These are phyloP conservation scores for Talaromyces adpressus DNA, from an alignment of 495 filamentous ascomycete genomes.

Conservation along the genomic window DNA sequence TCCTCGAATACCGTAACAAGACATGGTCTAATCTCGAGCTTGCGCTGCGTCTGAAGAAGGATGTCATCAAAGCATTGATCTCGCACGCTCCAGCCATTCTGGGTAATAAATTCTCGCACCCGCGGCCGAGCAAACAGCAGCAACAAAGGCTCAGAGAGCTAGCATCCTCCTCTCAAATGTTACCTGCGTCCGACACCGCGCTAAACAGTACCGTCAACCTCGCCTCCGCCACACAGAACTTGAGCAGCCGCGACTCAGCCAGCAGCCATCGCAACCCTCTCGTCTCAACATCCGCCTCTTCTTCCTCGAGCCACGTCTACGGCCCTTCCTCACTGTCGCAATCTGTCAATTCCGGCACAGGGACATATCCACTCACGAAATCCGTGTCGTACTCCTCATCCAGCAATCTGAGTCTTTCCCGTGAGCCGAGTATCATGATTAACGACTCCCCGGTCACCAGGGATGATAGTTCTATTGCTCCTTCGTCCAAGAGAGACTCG, in stretches of 20 bases:
- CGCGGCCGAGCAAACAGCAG: constrained; percentile 70
- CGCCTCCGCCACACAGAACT: constrained; percentile 26
- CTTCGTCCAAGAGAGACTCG: constrained; percentile 26
- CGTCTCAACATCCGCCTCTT: not conserved
- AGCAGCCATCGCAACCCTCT: constrained; percentile 27
- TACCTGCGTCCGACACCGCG: constrained; percentile 44
- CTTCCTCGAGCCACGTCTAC: constrained; percentile 27
- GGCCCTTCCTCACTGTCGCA: constrained; percentile 28
- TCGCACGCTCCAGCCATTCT: constrained; percentile 94
- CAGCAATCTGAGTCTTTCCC: constrained; percentile 18
- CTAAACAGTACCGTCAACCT: constrained; percentile 22
- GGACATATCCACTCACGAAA: constrained; percentile 30
- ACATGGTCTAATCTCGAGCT: constrained; percentile 98
- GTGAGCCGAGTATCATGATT: constrained; percentile 17
- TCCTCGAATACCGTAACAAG: constrained; percentile 94
- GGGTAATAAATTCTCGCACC: constrained; percentile 91
- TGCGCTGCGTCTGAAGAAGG: constrained; percentile 83
- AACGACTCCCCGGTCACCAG: constrained; percentile 28
- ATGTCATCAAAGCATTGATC: constrained; percentile 88
- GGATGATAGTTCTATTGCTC: constrained; percentile 30
- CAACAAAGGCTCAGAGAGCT: constrained; percentile 75
- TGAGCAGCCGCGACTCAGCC: constrained; percentile 22
- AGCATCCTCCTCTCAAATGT: constrained; percentile 45
- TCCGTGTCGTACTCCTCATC: constrained; percentile 36
- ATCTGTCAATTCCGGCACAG: constrained; percentile 24